Evolutionary conservation across 345 rosid genomes (phyloP).

Genomic region (Crucihimalaya himalaica): DNA sequence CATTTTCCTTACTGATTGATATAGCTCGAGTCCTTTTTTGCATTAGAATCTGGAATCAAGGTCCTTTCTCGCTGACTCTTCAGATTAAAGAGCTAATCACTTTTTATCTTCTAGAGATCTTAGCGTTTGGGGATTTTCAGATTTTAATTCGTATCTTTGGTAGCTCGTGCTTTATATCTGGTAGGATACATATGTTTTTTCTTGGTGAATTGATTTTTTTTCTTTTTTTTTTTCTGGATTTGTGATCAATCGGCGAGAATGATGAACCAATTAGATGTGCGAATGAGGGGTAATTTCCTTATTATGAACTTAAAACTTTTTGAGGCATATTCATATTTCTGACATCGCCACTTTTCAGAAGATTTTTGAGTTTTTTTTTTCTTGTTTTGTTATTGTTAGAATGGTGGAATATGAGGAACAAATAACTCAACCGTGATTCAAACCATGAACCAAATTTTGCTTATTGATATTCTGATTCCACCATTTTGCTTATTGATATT

Average conservation of each 20-base stretch:
- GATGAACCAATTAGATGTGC: conserved; percentile 34
- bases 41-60: conserved; percentile 14
- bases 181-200: conserved; percentile 8
- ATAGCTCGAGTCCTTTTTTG: neutral
- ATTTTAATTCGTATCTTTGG: neutral
- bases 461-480: conserved; percentile 47
- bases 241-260: neutral
- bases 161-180: conserved; percentile 22
- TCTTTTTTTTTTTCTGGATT: neutral
- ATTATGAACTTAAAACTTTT: conserved; percentile 17
- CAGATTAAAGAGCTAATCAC: neutral
- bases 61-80: neutral
- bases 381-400: neutral
- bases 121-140: conserved; percentile 12
- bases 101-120: conserved; percentile 11
- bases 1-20: conserved; percentile 15
- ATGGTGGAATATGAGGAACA: conserved; percentile 35
- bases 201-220: neutral
- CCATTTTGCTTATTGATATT: neutral
- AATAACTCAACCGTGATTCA: conserved; percentile 18
- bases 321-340: conserved; percentile 35
- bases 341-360: neutral
- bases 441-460: conserved; percentile 27
- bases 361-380: no score
- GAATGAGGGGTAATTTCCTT: neutral